Evolutionary conservation across 108 stramenopile genomes (phyloP).

Genomic region (Epithemia pelagica): DNA sequence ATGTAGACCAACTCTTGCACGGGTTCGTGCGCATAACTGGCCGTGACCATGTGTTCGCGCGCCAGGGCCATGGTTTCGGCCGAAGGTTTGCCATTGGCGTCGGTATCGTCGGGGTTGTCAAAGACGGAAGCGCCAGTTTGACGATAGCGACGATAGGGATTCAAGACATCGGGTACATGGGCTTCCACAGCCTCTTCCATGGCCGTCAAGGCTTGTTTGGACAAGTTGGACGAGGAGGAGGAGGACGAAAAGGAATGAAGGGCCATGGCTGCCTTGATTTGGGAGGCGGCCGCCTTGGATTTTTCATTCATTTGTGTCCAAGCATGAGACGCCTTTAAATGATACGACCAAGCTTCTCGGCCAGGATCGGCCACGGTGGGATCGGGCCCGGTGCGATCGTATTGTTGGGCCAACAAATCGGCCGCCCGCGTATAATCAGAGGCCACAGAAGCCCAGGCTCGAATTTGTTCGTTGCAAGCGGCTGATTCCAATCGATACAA

Average conservation of each 20-base stretch:
- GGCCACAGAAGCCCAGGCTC: slow-evolving; percentile 71
- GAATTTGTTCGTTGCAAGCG: slow-evolving; percentile 57
- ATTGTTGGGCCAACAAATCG: slow-evolving; percentile 43
- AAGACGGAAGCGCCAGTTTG: slow-evolving; percentile 67
- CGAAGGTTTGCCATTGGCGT: slow-evolving; percentile 5
- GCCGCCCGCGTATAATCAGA: slow-evolving; percentile 70
- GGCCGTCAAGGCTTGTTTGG: slow-evolving; percentile 42
- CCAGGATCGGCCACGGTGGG: slow-evolving; percentile 33
- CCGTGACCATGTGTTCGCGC: slow-evolving; percentile 44
- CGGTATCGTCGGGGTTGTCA: slow-evolving; percentile 32
- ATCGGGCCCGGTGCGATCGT: slow-evolving; percentile 26
- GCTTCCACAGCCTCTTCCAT: slow-evolving; percentile 72
- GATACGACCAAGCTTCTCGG: slow-evolving; percentile 49
- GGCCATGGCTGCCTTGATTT: slow-evolving; percentile 55
- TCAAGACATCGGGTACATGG: slow-evolving; percentile 73
- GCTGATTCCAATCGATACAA: slow-evolving; percentile 61
- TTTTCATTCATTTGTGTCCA: slow-evolving; percentile 59
- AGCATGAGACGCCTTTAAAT: slow-evolving; percentile 58
- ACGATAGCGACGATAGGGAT: slow-evolving; percentile 64
- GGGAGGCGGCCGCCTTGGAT: slow-evolving; percentile 48
- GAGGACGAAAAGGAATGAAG: slow-evolving; percentile 38
- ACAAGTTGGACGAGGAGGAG: slow-evolving; percentile 13
- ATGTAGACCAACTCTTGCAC: slow-evolving; percentile 43
- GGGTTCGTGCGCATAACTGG: slow-evolving; percentile 72
- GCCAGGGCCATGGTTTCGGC: slow-evolving; percentile 42